These are phyloP conservation scores for Colletotrichum ledebouriae DNA, from an alignment of 2,329 filamentous ascomycete genomes.

Conservation along the genomic window DNA sequence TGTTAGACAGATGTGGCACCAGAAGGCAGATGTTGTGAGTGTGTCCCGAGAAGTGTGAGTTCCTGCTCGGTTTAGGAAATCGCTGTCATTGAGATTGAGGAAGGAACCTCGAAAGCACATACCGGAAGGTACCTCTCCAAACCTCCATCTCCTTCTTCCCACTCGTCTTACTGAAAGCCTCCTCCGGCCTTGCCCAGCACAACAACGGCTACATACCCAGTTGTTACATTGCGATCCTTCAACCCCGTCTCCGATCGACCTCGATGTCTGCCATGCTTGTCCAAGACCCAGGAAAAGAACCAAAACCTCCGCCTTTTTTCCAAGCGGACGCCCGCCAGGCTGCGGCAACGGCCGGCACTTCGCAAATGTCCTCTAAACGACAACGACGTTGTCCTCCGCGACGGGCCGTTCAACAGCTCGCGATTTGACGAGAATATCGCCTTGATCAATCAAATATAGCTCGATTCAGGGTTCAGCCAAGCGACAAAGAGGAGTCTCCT, in stretches of 20 bases:
- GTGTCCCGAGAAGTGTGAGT: neutral
- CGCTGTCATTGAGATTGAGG: neutral
- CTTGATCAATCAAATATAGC: constrained; percentile 8
- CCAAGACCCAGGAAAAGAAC: constrained; percentile 5
- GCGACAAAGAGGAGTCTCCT: neutral
- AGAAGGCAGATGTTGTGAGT: too few relatives aligned
- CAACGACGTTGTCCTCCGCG: neutral
- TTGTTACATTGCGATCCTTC: constrained; percentile 27
- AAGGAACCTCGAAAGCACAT: neutral
- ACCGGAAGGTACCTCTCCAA: constrained; percentile 13
- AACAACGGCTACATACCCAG: neutral
- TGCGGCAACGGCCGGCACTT: neutral
- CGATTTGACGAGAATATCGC: neutral
- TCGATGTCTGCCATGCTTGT: neutral
- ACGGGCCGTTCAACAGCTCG: neutral
- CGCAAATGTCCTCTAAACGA: neutral
- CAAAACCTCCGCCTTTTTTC: neutral
- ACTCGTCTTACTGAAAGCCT: neutral
- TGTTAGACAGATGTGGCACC: neutral
- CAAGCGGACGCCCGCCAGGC: constrained; percentile 1
- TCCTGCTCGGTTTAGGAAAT: neutral
- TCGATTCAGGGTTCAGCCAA: constrained; percentile 26
- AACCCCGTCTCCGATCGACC: constrained; percentile 16
- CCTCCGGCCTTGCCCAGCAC: neutral
- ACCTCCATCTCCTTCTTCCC: constrained; percentile 7